Evolutionary conservation across 768 basidiomycete genomes (phyloP).

Genomic region (Daedaleopsis nitida): DNA sequence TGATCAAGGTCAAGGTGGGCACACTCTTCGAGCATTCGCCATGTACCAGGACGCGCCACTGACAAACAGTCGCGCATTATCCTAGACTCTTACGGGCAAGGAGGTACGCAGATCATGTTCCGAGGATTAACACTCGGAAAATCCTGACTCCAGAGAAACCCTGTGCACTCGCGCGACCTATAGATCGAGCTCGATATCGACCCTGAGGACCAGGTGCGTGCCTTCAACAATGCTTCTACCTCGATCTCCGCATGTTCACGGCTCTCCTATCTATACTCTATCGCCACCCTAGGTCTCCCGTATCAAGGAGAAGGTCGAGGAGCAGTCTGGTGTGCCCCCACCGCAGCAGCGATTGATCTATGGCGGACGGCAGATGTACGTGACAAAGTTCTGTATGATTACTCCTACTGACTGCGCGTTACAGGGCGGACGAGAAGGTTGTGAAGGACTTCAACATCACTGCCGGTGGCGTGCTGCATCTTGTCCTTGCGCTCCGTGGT

Average conservation of each 20-base stretch:
- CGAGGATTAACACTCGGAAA: background rate
- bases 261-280: background rate
- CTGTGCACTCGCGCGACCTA: background rate
- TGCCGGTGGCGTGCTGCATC: slow-evolving; percentile 87
- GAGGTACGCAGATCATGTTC: slow-evolving; percentile 60
- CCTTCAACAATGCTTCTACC: background rate
- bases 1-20: slow-evolving; percentile 88
- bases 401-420: background rate
- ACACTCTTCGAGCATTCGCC: background rate
- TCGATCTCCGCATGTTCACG: background rate
- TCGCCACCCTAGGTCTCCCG: slow-evolving; percentile 66
- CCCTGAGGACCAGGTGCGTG: slow-evolving; percentile 75
- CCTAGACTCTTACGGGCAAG: slow-evolving; percentile 93
- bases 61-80: background rate
- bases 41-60: background rate
- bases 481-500: slow-evolving; percentile 94
- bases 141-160: background rate
- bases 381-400: slow-evolving; percentile 11
- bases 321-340: slow-evolving; percentile 97
- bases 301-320: slow-evolving; percentile 98
- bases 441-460: slow-evolving; percentile 81
- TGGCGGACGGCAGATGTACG: slow-evolving; percentile 90
- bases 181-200: slow-evolving; percentile 97
- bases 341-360: slow-evolving; percentile 95
- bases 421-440: slow-evolving; percentile 89